Conservation (phyloP, 495 filamentous ascomycete genomes). For the Penicillium paxilli region DNA sequence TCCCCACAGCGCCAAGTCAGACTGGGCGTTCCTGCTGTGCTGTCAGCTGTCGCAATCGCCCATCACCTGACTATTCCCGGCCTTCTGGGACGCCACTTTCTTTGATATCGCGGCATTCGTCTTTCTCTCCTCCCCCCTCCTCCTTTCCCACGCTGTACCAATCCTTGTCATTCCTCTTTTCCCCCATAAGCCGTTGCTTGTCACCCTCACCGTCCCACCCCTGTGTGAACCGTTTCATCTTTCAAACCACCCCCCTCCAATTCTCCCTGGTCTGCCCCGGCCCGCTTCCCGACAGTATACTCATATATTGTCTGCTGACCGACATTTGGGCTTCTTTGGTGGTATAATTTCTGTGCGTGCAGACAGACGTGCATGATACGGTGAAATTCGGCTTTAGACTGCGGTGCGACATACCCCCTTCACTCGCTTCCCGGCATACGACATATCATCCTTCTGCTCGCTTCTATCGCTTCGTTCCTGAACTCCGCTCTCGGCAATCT, state of each 20-base stretch:
- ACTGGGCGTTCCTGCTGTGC: constrained; percentile 10
- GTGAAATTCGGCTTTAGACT: constrained; percentile 36
- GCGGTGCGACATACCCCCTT: constrained; percentile 36
- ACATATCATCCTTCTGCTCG: constrained; percentile 1
- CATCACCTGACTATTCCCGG: constrained; percentile 28
- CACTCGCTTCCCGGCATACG: constrained; percentile 17
- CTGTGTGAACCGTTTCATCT: too few relatives aligned
- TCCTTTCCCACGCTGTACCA: too few relatives aligned
- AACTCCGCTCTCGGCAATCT: not conserved
- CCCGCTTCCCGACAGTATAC: constrained; percentile 18
- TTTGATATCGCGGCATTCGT: constrained; percentile 11
- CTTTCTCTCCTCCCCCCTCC: not conserved
- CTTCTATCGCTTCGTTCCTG: not conserved
- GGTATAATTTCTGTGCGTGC: not conserved
- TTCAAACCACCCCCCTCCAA: not conserved
- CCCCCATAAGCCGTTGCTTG: not conserved
- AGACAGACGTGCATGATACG: constrained; percentile 31
- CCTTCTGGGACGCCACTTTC: constrained; percentile 24
- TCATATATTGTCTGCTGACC: constrained; percentile 26
- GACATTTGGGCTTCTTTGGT: constrained; percentile 37
- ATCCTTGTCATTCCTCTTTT: too few relatives aligned
- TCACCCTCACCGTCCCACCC: not conserved
- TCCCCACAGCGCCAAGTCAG: constrained; percentile 17
- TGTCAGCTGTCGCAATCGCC: constrained; percentile 24
- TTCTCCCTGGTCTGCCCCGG: not conserved